Evolutionary conservation across 208 protist species (phyloP), one percentile per base, ranked within the genome.

Genomic region (Trypanosoma melophagium): DNA sequence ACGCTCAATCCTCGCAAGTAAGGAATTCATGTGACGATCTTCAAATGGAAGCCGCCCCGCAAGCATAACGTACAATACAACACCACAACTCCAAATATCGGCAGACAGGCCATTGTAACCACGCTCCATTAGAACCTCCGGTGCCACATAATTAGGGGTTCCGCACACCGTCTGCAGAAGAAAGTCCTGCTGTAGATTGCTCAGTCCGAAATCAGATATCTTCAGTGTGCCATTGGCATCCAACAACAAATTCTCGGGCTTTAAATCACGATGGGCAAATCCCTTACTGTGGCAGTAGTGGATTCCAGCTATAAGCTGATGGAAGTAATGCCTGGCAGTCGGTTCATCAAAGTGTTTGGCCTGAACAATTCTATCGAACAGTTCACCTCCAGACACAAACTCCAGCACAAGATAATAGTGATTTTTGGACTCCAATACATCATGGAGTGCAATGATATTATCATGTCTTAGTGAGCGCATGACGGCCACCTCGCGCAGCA

Each of bases 41-140:
- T 84, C 89, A 73, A 96, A 96, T 10, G 90, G 90, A 24, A 89
- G 66, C 1, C 70, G 55, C 40, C 87, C 90, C 17, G 80, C 63
- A 54, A 96, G 50, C 86, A 96, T 93, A 68, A 94, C 90, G 69
- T 95, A 98, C 9, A 96, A 53, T 3, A 98, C 52, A 7, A 95
- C 89, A 51, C 96, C 96, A 55, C 92, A 84, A 16, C 76, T 80
- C 95, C 96, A 98, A 81, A 90, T 96, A 68, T 98, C 96, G 8
- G 97, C 90, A n/a, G 78, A 75, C 40, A 89, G 87, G 10, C 89
- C 90, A 74, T 97, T 87, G 3, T 80, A 81, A 19, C 74, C 74
- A 4, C 47, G 40, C 9, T 77, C 74, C 38, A 67, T 35, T 4
- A 98, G 62, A 22, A 97, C 75, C 65, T 97, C 90, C 9, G 92